Evolutionary conservation across 202 grass and related monocot species (phyloP).

Genomic region (Elaeis oleifera): DNA sequence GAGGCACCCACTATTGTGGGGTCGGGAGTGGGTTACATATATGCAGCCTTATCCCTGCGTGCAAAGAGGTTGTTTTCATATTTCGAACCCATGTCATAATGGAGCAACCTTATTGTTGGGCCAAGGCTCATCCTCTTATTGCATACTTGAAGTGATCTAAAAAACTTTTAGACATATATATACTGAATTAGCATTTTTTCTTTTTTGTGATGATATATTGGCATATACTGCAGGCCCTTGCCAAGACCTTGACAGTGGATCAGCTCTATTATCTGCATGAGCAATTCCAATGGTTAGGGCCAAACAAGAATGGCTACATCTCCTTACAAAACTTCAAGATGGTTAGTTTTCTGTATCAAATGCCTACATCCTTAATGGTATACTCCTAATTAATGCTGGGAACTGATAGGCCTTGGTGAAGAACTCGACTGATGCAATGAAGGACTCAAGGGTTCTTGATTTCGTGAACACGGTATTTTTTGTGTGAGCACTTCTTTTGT

Average conservation of each 20-base stretch:
- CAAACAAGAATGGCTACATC: slow-evolving; percentile 67
- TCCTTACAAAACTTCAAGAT: slow-evolving; percentile 82
- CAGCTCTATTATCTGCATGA: slow-evolving; percentile 67
- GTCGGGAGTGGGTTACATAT: too few relatives aligned
- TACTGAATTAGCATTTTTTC: too few relatives aligned
- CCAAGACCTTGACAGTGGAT: slow-evolving; percentile 60
- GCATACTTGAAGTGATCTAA: too few relatives aligned
- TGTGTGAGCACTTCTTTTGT: slow-evolving; percentile 1
- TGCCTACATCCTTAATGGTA: not conserved
- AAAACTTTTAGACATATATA: too few relatives aligned
- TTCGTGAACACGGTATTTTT: slow-evolving; percentile 64
- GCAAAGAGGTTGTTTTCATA: too few relatives aligned
- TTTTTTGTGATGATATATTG: too few relatives aligned
- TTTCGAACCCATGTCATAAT: too few relatives aligned
- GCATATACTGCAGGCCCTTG: slow-evolving; percentile 55
- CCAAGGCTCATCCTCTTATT: too few relatives aligned
- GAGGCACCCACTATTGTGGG: too few relatives aligned
- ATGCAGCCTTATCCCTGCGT: too few relatives aligned
- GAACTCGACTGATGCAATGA: slow-evolving; percentile 51
- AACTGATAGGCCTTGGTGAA: slow-evolving; percentile 52
- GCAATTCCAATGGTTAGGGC: slow-evolving; percentile 61
- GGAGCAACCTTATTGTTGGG: too few relatives aligned
- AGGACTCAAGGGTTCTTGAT: slow-evolving; percentile 66
- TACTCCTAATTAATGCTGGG: not conserved
- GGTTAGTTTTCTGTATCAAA: slow-evolving; percentile 37